phyloP scores from a whole-genome alignment of 805 yeast genomes.

The Starmerella stellata region DNA sequence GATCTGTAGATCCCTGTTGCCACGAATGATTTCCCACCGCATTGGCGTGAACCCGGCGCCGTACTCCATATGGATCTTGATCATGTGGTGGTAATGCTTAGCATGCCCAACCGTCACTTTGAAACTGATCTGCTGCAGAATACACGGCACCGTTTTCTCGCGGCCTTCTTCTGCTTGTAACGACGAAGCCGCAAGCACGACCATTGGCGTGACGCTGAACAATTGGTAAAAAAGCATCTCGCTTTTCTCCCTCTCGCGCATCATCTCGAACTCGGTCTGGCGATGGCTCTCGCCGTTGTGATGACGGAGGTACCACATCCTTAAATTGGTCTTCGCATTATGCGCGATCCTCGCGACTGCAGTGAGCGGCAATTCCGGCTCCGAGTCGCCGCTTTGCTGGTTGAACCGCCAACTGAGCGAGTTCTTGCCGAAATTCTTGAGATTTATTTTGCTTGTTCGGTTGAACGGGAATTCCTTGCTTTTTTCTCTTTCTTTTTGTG shows the following conservation, averaged over 20 bases:
- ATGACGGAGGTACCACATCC: slow-evolving; percentile 11
- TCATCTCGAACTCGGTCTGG: slow-evolving; percentile 12
- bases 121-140: slow-evolving; percentile 55
- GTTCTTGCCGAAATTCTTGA: background rate
- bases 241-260: slow-evolving; percentile 14
- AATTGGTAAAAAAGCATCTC: slow-evolving; percentile 30
- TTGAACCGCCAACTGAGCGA: background rate
- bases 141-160: slow-evolving; percentile 57
- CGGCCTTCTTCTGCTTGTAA: slow-evolving; percentile 49
- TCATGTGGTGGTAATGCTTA: slow-evolving; percentile 27
- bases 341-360: slow-evolving; percentile 12
- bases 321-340: slow-evolving; percentile 13
- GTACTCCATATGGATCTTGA: slow-evolving; percentile 63
- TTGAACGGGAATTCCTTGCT: background rate
- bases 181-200: slow-evolving; percentile 49
- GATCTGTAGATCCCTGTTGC: slow-evolving; percentile 49
- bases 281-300: slow-evolving; percentile 4
- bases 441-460: background rate
- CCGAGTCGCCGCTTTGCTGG: background rate
- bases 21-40: slow-evolving; percentile 63
- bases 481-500: too few relatives aligned
- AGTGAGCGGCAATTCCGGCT: slow-evolving; percentile 1
- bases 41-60: slow-evolving; percentile 68
- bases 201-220: slow-evolving; percentile 49
- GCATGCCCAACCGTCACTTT: slow-evolving; percentile 32